Conservation (phyloP, 2,329 filamentous ascomycete genomes). For the Didymella segeticola region DNA sequence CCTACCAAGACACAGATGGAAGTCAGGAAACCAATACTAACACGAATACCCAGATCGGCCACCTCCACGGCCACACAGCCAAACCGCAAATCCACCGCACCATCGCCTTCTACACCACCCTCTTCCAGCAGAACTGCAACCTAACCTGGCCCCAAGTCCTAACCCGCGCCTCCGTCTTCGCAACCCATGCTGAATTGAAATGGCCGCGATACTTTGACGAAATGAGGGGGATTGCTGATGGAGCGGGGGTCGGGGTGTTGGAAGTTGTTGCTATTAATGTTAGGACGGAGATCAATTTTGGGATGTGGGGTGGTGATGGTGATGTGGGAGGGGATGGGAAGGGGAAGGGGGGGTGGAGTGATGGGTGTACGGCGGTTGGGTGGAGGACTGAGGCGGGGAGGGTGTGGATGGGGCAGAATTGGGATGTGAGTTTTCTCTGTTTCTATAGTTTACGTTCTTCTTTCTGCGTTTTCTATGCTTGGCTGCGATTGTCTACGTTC, state of each 20-base stretch:
- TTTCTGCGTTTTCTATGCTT: too few species aligned
- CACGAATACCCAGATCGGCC: constrained; percentile 53
- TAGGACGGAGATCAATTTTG: constrained; percentile 64
- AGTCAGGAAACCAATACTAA: too few species aligned
- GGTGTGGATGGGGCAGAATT: constrained; percentile 63
- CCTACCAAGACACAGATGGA: neutral
- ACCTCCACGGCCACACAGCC: constrained; percentile 54
- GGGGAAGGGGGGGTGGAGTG: constrained; percentile 51
- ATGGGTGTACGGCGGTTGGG: constrained; percentile 63
- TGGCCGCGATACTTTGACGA: constrained; percentile 55
- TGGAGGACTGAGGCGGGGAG: constrained; percentile 50
- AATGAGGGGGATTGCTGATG: constrained; percentile 61
- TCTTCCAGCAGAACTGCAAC: constrained; percentile 57
- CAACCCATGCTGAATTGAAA: constrained; percentile 51
- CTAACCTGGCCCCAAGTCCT: constrained; percentile 56
- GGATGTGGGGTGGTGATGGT: constrained; percentile 65
- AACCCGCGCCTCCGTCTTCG: constrained; percentile 56
- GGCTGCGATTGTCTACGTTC: too few species aligned
- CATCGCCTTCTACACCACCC: constrained; percentile 56
- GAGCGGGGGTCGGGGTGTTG: constrained; percentile 53
- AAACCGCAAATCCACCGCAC: constrained; percentile 50
- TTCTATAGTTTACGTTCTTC: too few species aligned
- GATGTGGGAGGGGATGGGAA: constrained; percentile 59
- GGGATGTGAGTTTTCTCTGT: constrained; percentile 62
- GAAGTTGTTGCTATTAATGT: constrained; percentile 66